phyloP scores from a whole-genome alignment of 2,329 filamentous ascomycete genomes.

The Chaetoscypha palmicola region DNA sequence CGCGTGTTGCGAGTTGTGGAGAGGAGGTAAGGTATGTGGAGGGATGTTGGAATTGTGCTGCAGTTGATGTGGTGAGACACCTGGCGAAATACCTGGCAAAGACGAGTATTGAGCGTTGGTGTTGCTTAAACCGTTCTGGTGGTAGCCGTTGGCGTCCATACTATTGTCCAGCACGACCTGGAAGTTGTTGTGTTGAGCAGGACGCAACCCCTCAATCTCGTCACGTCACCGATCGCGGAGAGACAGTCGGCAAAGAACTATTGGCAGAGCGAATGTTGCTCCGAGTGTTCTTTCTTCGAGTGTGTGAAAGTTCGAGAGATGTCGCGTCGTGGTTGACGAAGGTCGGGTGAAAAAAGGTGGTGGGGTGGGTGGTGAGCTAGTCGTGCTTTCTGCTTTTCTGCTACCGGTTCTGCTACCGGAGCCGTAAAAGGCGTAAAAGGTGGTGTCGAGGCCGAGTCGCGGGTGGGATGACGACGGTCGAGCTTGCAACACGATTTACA shows the following conservation, averaged over 20 bases:
- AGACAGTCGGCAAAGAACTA: not conserved
- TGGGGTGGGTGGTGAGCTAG: not conserved
- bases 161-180: not conserved
- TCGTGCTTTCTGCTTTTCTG: not conserved
- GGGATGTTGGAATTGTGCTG: constrained; percentile 37
- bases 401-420: too few relatives aligned
- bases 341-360: constrained; percentile 1
- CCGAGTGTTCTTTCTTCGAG: too few relatives aligned
- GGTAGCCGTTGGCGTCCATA: constrained; percentile 28
- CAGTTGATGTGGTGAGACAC: constrained; percentile 32
- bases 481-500: not conserved
- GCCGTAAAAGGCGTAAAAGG: not conserved
- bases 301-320: not conserved
- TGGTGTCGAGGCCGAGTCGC: constrained; percentile 1
- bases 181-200: constrained; percentile 3
- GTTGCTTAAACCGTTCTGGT: constrained; percentile 26
- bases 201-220: constrained; percentile 6
- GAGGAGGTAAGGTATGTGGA: constrained; percentile 49
- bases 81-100: constrained; percentile 29
- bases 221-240: constrained; percentile 3
- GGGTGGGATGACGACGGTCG: not conserved
- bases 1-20: constrained; percentile 41
- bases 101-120: constrained; percentile 25
- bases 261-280: not conserved
- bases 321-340: constrained; percentile 1